These are phyloP conservation scores for Citrus glauca DNA, from an alignment of 345 rosid genomes.

Conservation along the genomic window DNA sequence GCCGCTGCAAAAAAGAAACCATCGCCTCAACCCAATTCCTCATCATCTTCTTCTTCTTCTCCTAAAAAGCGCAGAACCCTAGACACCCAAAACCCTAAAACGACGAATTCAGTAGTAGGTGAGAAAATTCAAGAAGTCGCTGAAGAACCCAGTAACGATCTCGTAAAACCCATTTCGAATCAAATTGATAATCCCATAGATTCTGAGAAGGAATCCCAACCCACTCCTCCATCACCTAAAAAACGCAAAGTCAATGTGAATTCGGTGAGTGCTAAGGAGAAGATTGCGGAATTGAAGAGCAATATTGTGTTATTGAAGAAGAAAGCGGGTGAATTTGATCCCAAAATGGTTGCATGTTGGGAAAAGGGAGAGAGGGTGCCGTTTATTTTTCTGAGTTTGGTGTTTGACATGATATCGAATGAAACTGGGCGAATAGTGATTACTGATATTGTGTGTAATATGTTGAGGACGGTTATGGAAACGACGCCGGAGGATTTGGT, in stretches of 20 bases:
- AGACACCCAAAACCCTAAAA: constrained; percentile 17
- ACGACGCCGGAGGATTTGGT: constrained; percentile 77
- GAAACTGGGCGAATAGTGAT: constrained; percentile 78
- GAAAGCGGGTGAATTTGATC: constrained; percentile 60
- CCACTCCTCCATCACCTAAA: constrained; percentile 10
- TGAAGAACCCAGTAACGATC: background rate
- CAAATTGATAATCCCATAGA: background rate
- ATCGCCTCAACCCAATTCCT: constrained; percentile 6
- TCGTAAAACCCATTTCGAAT: constrained; percentile 11
- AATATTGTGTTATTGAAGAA: constrained; percentile 59
- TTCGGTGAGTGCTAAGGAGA: constrained; percentile 1
- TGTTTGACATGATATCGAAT: constrained; percentile 63
- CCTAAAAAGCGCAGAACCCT: constrained; percentile 47
- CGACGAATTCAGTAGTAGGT: background rate
- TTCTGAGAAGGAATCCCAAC: background rate
- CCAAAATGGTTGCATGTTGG: constrained; percentile 57
- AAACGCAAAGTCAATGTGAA: constrained; percentile 11
- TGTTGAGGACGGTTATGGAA: constrained; percentile 75
- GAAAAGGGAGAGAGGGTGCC: constrained; percentile 76
- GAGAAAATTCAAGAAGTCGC: background rate
- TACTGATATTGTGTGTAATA: constrained; percentile 82
- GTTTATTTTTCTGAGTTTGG: constrained; percentile 62
- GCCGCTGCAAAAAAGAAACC: constrained; percentile 34
- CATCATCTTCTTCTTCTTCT: constrained; percentile 14
- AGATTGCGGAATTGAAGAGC: constrained; percentile 45